Base-by-base conservation (phyloP, 768 basidiomycete genomes). In the Cubamyces lactineus region DNA sequence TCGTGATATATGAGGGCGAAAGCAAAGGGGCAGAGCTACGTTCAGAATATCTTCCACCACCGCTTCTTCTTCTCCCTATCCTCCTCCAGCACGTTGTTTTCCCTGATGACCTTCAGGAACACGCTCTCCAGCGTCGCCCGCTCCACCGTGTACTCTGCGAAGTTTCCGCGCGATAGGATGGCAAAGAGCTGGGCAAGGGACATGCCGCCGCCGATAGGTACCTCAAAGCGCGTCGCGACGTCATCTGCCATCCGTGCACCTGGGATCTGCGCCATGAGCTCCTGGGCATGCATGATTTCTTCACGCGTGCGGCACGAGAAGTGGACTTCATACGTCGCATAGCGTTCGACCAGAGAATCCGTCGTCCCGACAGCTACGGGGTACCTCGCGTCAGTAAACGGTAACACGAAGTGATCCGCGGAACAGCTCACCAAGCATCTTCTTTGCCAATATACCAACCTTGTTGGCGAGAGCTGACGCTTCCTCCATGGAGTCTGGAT, bases 401-500 rank as follows among this genome's bases (percentile, higher is more conserved):
- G 21, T 49, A 23, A 7, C 21, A 48, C 6, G 16, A 17, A 52
- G n/a, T 40, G 16, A 8, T n/a, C 15, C 23, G 21, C 48, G 40
- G 51, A 61, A 30, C 19, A 17, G 65, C 81, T 50, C 65, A 87
- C 87, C 87, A 1, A 92, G 80, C 76, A 92, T 77, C 51, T 80
- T 82, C 57, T 84, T 85, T 1, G 91, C 88, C 12, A 93, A 74
- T 56, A 92, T 92, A 19, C 88, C 89, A 17, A 92, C 91, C 69
- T 86, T 85, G 67, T 80, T 87, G 1, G 91, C 87, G 1, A 92
- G 77, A 6, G 88, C 88, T 16, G 89, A 88, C 1, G 89, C 90
- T 72, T 93, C 91, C 73, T 91, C 91, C 90, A 92, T 92, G 0
- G 88, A 90, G 71, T 91, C 89, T 86, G 68, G 1, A 40, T 11